Base-by-base conservation (phyloP, 306 rosid species). In the Cucumis melo region DNA sequence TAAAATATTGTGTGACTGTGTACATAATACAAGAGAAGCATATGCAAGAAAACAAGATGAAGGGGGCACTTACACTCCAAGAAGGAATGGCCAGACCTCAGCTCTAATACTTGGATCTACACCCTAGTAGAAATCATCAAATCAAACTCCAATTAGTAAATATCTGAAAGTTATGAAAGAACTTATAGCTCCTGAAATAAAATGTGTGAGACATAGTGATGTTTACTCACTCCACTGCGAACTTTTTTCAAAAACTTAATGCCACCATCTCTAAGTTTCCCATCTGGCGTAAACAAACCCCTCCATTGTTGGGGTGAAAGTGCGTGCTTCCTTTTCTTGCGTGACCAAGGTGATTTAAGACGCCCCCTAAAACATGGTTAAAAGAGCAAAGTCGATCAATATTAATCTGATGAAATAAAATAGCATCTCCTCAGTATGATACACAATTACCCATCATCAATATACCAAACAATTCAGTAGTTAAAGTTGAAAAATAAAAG, bases 321-420 rank as follows among this genome's bases (percentile, higher is more conserved):
- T 34, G 85, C 93, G 23, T 78, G 93, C 82, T 95, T 95, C 80
- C 97, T 95, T 87, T 89, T 95, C 86, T 91, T 84, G 53, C 97
- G 96, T 21, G 99, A 95, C 99, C 99, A 95, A 7, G 99, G 97
- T 74, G 99, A 95, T 87, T 95, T 95, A 82, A 89, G 99, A 62
- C 93, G 93, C 29, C 86, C 91, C 80, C 99, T 73, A 19, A 73
- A 29, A 51, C 29, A 73, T 17, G 77, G 46, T 29, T 19, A 73
- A 73, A 9, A 73, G 14, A 51, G 29, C 17, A 3, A 73, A 73
- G 62, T 53, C 77, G 53, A 16, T 50, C 32, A 39, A 53, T 51
- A 1, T 24, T 32, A 51, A 73, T 51, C 48, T 51, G 3, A 73
- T 73, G 48, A 16, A 48, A 55, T 6, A 48, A 53, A 68, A 50